phyloP scores from a whole-genome alignment of 139 green algal species.

The Chlorella sp. region DNA sequence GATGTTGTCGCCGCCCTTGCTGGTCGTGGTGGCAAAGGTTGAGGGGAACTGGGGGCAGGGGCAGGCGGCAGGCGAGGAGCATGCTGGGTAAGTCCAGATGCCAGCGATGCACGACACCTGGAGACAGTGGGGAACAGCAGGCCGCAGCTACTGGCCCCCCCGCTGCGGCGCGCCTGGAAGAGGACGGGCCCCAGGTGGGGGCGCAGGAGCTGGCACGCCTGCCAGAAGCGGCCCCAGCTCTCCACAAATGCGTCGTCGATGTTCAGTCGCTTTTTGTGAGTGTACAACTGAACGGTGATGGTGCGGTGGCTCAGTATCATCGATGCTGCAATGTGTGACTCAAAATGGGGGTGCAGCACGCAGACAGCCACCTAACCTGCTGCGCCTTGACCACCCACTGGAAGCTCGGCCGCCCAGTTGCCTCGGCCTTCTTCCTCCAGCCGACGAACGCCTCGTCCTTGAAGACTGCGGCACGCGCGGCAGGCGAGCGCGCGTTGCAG shows the following conservation, averaged over 20 bases:
- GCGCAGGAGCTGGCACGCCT: conserved; percentile 21
- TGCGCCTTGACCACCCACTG: conserved; percentile 18
- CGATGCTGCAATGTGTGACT: too few species aligned
- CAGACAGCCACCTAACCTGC: too few species aligned
- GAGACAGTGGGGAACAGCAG: not conserved
- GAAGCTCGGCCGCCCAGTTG: conserved; percentile 5
- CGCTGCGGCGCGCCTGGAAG: too few species aligned
- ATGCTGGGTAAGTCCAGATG: too few species aligned
- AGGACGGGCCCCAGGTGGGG: conserved; percentile 34
- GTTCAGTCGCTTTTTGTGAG: conserved; percentile 27
- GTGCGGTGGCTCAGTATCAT: too few species aligned
- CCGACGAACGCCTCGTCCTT: too few species aligned
- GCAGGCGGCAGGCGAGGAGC: too few species aligned
- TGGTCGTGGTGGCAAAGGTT: conserved; percentile 20
- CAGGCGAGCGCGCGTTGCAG: not conserved
- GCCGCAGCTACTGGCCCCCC: too few species aligned
- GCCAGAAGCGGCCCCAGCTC: conserved; percentile 26
- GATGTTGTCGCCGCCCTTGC: conserved; percentile 14
- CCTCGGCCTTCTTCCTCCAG: too few species aligned
- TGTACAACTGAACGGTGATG: conserved; percentile 19
- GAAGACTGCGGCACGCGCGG: too few species aligned
- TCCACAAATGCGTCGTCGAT: conserved; percentile 17
- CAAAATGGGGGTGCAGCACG: too few species aligned
- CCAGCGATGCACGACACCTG: too few species aligned
- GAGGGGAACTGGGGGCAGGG: conserved; percentile 18